Evolutionary conservation across 1,139 yeast species (phyloP), one percentile per base, ranked within the genome.

Genomic region (Pneumocystis murina): DNA sequence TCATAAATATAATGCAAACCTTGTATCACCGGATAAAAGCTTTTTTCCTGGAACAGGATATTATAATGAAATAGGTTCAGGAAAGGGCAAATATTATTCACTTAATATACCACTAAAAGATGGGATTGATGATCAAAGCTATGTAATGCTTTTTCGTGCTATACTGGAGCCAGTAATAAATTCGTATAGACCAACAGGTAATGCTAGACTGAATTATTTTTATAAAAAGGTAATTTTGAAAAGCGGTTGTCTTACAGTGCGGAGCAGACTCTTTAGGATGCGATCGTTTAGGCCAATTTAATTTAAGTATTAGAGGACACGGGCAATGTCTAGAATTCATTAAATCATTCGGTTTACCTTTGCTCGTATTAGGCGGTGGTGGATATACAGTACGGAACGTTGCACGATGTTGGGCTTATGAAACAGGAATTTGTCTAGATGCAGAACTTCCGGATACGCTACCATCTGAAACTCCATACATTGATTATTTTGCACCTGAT

Each of bases 31-130:
- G 1, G 55, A 48, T 48, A 48, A 48, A 48, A 48, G 55, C 14
- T 92, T 89, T 72, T 92, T 92, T 79, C 98, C 97, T 0, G 97
- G 96, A 14, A 92, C 98, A 0, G 97, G 97, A 36, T 85, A 87
- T 66, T 79, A 87, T 61, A 85, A 88, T 71, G 98, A 92, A 72
- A 80, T 80, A 39, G 97, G 98, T 36, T 81, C 90, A 55, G 95
- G 94, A 16, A 81, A 81, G 67, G 98, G 98, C 63, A 84, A 86
- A 71, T 84, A 91, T 72, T 88, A 87, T 72, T 83, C 95, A 0
- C 79, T 92, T 60, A 92, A 92, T 72, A 95, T 92, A n/a, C 98
- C 98, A 0, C 76, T 92, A 64, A 81, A 90, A 68, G 97, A 92
- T 72, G 98, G 98, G 57, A 90, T 92, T 61, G 97, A 92, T 72